These are phyloP conservation scores for Trichophaea hybrida DNA, from an alignment of 2,329 filamentous ascomycete genomes.

Conservation along the genomic window DNA sequence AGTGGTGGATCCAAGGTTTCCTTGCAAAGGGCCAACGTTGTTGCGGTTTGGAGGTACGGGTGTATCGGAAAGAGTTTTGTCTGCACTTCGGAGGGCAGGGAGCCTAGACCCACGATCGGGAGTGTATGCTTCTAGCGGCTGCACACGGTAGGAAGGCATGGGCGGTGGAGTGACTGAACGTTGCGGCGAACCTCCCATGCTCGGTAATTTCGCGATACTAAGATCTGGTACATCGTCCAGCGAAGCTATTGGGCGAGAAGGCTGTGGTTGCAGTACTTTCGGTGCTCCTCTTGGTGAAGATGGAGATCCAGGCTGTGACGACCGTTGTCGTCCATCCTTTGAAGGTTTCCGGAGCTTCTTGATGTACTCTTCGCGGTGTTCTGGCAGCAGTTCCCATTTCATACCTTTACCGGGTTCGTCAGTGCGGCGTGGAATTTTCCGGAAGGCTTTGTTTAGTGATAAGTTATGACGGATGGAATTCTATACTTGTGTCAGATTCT, in stretches of 20 bases:
- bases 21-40: slow-evolving; percentile 10
- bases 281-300: background rate
- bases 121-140: slow-evolving; percentile 40
- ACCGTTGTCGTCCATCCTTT: slow-evolving; percentile 12
- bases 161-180: slow-evolving; percentile 37
- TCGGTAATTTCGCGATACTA: slow-evolving; percentile 3
- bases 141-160: slow-evolving; percentile 34
- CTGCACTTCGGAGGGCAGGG: slow-evolving; percentile 17
- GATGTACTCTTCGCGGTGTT: slow-evolving; percentile 74
- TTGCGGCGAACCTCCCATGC: slow-evolving; percentile 23
- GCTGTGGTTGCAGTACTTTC: slow-evolving; percentile 9
- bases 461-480: slow-evolving; percentile 96
- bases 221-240: slow-evolving; percentile 16
- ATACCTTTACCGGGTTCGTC: slow-evolving; percentile 97
- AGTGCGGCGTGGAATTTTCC: slow-evolving; percentile 80
- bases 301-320: slow-evolving; percentile 44
- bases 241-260: slow-evolving; percentile 7
- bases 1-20: slow-evolving; percentile 2
- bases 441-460: slow-evolving; percentile 85
- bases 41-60: slow-evolving; percentile 14
- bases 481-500: slow-evolving; percentile 32
- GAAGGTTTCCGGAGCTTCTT: slow-evolving; percentile 39
- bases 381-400: slow-evolving; percentile 91
- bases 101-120: slow-evolving; percentile 40
- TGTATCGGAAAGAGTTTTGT: slow-evolving; percentile 20